Percentiles rank a stretch among this genome's conserved stretches.
phyloP scores from a whole-genome alignment of 441 rosid species.

The Brassica hybrid region DNA sequence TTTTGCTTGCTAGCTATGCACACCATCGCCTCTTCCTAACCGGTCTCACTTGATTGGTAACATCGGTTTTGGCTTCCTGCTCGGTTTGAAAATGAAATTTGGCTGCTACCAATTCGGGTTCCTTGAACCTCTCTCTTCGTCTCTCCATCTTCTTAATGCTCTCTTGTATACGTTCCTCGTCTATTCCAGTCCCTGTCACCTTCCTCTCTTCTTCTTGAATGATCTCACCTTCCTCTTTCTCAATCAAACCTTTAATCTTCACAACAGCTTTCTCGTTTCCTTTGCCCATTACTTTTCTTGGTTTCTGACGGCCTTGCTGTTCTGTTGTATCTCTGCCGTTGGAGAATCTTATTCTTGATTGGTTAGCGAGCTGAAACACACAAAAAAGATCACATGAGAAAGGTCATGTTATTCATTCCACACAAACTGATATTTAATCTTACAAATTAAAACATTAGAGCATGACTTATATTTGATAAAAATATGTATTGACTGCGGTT shows the following conservation, averaged over 20 bases:
- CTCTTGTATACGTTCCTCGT: conserved; percentile 48
- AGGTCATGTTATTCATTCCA: conserved; percentile 1
- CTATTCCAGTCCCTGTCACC: conserved; percentile 34
- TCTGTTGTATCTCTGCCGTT: too few species aligned
- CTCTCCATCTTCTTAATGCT: conserved; percentile 70
- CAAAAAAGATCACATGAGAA: conserved; percentile 1
- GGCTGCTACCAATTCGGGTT: conserved; percentile 42
- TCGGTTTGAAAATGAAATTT: conserved; percentile 37
- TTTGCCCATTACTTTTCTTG: background rate
- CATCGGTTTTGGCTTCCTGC: conserved; percentile 31
- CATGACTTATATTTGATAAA: too few species aligned
- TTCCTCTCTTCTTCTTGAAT: conserved; percentile 27
- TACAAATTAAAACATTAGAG: too few species aligned
- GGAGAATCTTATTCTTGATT: conserved; percentile 27
- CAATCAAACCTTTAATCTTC: background rate
- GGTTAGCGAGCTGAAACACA: conserved; percentile 32
- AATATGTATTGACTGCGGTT: too few species aligned
- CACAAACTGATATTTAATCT: too few species aligned
- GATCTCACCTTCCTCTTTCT: conserved; percentile 42
- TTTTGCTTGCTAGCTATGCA: conserved; percentile 32
- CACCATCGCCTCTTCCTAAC: conserved; percentile 69
- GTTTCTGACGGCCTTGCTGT: conserved; percentile 8
- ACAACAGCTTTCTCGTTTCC: conserved; percentile 12
- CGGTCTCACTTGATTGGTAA: conserved; percentile 51
- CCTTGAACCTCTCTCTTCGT: conserved; percentile 69